These are phyloP conservation scores for Diplodia seriata DNA, from an alignment of 2,329 filamentous ascomycete species.

Conservation along the genomic window DNA sequence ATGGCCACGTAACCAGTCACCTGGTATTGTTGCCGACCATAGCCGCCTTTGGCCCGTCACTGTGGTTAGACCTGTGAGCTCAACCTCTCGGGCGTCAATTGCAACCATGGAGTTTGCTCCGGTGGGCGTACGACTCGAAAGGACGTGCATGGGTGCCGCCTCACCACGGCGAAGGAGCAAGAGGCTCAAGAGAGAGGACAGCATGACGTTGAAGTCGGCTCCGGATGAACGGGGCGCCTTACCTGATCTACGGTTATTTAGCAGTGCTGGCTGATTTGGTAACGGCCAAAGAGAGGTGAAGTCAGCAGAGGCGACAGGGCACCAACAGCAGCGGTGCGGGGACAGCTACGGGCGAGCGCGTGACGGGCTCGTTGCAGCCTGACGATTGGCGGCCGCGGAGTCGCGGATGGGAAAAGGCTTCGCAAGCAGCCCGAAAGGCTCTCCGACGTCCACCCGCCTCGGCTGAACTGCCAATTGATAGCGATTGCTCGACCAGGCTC, in stretches of 20 bases:
- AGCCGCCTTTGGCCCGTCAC: not conserved
- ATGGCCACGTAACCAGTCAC: not conserved
- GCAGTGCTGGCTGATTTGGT: conserved; percentile 10
- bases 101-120: not conserved
- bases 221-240: conserved; percentile 9
- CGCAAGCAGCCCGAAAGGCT: not conserved
- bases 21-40: not conserved
- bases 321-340: not conserved
- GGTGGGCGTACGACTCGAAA: not conserved
- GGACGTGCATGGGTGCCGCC: not conserved
- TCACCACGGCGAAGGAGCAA: not conserved
- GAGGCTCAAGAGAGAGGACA: not conserved
- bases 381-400: conserved; percentile 8
- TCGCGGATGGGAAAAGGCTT: conserved; percentile 3
- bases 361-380: not conserved
- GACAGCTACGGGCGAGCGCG: not conserved
- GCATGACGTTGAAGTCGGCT: not conserved
- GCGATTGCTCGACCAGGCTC: not conserved
- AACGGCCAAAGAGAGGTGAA: conserved; percentile 9
- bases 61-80: not conserved
- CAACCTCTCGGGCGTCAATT: conserved; percentile 2
- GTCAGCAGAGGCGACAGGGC: conserved; percentile 7
- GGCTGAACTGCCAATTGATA: not conserved
- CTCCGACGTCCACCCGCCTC: conserved; percentile 3
- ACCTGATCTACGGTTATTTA: conserved; percentile 16